Percentiles rank a stretch among this genome's conserved stretches.
These are phyloP conservation scores for Oidiodendron maius DNA, from an alignment of 495 filamentous ascomycete genomes.

Conservation along the genomic window DNA sequence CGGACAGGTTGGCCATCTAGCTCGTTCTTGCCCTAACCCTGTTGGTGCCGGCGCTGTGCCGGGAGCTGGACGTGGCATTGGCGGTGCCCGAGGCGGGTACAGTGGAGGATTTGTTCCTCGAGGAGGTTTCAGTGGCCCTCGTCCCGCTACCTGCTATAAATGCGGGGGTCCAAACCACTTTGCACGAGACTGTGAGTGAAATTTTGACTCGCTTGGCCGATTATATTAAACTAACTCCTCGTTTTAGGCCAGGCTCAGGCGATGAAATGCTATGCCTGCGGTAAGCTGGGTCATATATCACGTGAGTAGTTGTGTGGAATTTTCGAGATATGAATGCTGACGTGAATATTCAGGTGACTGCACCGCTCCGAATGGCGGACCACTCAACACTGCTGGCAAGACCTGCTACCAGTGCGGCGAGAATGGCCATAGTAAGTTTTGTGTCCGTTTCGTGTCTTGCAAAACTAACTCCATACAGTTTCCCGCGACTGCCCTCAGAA, in stretches of 20 bases:
- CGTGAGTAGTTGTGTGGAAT: too few species aligned
- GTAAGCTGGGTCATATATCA: slow-evolving; percentile 96
- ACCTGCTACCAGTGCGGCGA: slow-evolving; percentile 98
- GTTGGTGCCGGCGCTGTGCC: slow-evolving; percentile 42
- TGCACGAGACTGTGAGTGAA: slow-evolving; percentile 73
- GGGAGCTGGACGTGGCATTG: slow-evolving; percentile 58
- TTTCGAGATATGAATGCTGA: background rate
- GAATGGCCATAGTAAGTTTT: slow-evolving; percentile 64
- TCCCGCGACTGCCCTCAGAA: slow-evolving; percentile 30
- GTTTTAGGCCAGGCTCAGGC: slow-evolving; percentile 76
- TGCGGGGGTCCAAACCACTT: slow-evolving; percentile 99
- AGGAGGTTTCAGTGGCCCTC: slow-evolving; percentile 64
- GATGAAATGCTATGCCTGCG: slow-evolving; percentile 99
- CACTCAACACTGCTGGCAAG: slow-evolving; percentile 92
- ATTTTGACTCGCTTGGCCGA: background rate
- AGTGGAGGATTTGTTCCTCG: slow-evolving; percentile 57
- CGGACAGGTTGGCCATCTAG: slow-evolving; percentile 85
- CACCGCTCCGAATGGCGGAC: slow-evolving; percentile 93
- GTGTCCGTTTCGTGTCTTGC: background rate
- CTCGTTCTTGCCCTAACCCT: slow-evolving; percentile 79
- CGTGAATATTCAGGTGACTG: slow-evolving; percentile 59
- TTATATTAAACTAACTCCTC: background rate
- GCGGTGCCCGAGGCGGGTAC: slow-evolving; percentile 62
- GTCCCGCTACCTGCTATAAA: slow-evolving; percentile 96
- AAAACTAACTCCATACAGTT: slow-evolving; percentile 1